Conservation (phyloP, 2,329 filamentous ascomycete genomes). For the Penicillium sp. region DNA sequence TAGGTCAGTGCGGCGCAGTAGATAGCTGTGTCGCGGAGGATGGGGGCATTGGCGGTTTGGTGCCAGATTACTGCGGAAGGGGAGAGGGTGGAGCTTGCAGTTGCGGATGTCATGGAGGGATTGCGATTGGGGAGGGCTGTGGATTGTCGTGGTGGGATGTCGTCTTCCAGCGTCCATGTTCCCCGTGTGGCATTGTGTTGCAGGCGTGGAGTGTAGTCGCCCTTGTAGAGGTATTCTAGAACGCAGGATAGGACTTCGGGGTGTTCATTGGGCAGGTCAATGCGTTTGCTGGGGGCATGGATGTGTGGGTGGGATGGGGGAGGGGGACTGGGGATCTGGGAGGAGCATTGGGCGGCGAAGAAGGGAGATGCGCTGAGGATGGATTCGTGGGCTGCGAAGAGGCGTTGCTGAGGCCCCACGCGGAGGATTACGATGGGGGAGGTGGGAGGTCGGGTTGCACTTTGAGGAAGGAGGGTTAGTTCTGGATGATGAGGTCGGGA, state of each 20-base stretch:
- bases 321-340: conserved; percentile 49
- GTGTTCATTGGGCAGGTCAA: conserved; percentile 81
- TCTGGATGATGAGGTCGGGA: not conserved
- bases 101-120: not conserved
- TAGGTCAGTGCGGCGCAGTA: conserved; percentile 89
- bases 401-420: conserved; percentile 77
- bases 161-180: conserved; percentile 79
- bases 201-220: conserved; percentile 85
- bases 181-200: conserved; percentile 79
- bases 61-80: conserved; percentile 71
- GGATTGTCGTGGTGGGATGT: conserved; percentile 43
- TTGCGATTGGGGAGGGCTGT: not conserved
- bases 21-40: conserved; percentile 86
- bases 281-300: conserved; percentile 61
- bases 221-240: conserved; percentile 90
- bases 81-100: conserved; percentile 39
- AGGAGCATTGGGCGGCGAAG: conserved; percentile 68
- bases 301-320: conserved; percentile 14
- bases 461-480: conserved; percentile 1
- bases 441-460: conserved; percentile 60
- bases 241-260: conserved; percentile 89
- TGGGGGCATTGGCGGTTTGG: conserved; percentile 63
- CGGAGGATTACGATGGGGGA: conserved; percentile 78
- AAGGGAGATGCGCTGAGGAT: conserved; percentile 77
- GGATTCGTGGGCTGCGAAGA: conserved; percentile 91